Base-by-base conservation (phyloP, 495 filamentous ascomycete species). In the Penicillium daleae region DNA sequence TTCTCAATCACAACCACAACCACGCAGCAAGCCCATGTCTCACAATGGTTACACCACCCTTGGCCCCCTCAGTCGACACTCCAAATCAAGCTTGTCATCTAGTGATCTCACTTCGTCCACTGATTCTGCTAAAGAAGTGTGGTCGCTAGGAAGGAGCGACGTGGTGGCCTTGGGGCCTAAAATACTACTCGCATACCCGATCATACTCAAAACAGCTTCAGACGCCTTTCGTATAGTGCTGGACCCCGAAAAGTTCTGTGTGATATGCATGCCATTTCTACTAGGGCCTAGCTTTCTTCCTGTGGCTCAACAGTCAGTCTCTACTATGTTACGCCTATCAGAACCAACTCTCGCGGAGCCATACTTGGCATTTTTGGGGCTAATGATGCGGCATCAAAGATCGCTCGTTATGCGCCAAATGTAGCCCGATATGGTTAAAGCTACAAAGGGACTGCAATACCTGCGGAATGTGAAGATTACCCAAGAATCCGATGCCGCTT, bases 381-480 rank as follows among this genome's bases (percentile, higher is more conserved):
- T 71, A 33, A 71, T 71, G 69, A 65, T 66, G 6, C 33, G 57
- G 22, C 63, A 71, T 33, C 66, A 71, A 53, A 66, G 48, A 37
- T 63, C 69, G 1, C 66, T 63, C 19, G 62, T 71, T 27, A 37
- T 71, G 44, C 64, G 69, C 12, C 63, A 59, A 26, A 39, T 56
- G 9, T 56, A 63, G 39, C 64, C 69, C 0, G 69, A 71, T 26
- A 66, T 71, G 64, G 40, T 6, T 15, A 69, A 66, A 46, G 69
- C 69, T 8, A 64, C 69, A 10, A 63, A 60, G 15, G 70, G 65
- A 2, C 42, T 72, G 55, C 67, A 70, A 31, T 54, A 56, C 10
- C 49, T 72, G 39, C 57, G 67, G 54, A 63, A 57, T 32, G 60
- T 70, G 1, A 62, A 56, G 12, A 72, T 70, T 13, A 17, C 32